These are phyloP conservation scores for Verruconis gallopava DNA, from an alignment of 2,329 filamentous ascomycete species.

Conservation along the genomic window DNA sequence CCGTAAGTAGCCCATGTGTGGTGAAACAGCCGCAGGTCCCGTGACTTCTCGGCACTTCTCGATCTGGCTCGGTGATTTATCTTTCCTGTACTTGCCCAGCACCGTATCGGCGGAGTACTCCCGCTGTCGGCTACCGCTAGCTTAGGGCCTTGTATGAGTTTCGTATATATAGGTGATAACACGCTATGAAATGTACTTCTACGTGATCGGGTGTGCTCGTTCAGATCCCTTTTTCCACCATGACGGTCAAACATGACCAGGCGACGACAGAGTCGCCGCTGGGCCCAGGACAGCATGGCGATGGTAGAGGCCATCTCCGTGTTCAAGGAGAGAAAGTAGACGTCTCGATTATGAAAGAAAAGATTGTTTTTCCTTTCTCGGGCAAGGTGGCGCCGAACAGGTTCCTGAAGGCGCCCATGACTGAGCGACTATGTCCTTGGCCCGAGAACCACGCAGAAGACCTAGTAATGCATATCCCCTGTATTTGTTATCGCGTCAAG, in stretches of 20 bases:
- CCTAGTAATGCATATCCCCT: conserved; percentile 28
- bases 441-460: conserved; percentile 6
- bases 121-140: neutral
- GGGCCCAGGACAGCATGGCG: neutral
- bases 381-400: conserved; percentile 4
- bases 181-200: no score
- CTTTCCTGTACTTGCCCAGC: neutral
- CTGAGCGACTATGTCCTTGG: conserved; percentile 52
- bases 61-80: neutral
- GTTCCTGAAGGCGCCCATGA: conserved; percentile 38
- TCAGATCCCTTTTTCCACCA: no score
- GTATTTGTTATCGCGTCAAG: conserved; percentile 39
- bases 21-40: no score
- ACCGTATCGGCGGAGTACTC: neutral
- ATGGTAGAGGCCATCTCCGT: neutral
- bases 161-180: no score
- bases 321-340: conserved; percentile 3
- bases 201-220: neutral
- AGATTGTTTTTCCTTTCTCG: conserved; percentile 6
- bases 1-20: no score
- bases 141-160: no score
- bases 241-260: neutral
- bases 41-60: no score
- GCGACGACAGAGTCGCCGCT: neutral
- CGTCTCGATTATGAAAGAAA: neutral